Evolutionary conservation across 441 rosid genomes (phyloP).

Genomic region (Jatropha multifida): DNA sequence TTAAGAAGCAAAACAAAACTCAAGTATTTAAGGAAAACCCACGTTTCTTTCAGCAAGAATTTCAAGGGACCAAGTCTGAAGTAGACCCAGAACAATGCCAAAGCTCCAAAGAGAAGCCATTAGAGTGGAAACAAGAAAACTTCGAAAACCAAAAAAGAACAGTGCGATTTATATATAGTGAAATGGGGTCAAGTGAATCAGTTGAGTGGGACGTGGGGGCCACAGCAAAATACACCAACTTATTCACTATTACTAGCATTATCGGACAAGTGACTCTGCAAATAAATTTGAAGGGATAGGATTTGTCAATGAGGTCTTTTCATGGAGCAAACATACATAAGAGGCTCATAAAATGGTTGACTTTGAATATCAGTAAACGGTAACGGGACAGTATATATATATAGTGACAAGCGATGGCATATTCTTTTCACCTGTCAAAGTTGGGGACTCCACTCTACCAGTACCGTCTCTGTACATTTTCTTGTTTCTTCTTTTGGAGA

Average conservation of each 20-base stretch:
- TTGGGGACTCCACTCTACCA: too few relatives aligned
- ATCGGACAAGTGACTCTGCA: neutral
- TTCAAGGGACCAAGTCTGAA: conserved; percentile 15
- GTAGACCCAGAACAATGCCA: conserved; percentile 23
- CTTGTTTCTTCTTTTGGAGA: too few relatives aligned
- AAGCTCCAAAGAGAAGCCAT: conserved; percentile 29
- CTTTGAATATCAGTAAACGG: neutral
- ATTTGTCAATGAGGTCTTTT: neutral
- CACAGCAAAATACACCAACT: neutral
- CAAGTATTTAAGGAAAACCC: conserved; percentile 12
- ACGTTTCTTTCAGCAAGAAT: conserved; percentile 42
- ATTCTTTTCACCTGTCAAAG: too few relatives aligned
- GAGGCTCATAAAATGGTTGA: neutral
- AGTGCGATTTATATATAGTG: neutral
- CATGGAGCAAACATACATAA: neutral
- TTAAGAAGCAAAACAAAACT: conserved; percentile 10
- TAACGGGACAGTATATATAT: neutral
- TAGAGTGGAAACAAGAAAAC: conserved; percentile 4
- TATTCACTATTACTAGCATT: conserved; percentile 1
- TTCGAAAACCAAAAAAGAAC: neutral
- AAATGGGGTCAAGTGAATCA: neutral
- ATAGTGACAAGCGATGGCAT: too few relatives aligned
- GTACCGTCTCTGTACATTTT: too few relatives aligned
- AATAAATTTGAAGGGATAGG: neutral
- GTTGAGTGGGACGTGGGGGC: neutral